Percentiles rank a stretch among this genome's conserved stretches.
phyloP scores from a whole-genome alignment of 495 filamentous ascomycete species.

The Delitschia confertaspora region DNA sequence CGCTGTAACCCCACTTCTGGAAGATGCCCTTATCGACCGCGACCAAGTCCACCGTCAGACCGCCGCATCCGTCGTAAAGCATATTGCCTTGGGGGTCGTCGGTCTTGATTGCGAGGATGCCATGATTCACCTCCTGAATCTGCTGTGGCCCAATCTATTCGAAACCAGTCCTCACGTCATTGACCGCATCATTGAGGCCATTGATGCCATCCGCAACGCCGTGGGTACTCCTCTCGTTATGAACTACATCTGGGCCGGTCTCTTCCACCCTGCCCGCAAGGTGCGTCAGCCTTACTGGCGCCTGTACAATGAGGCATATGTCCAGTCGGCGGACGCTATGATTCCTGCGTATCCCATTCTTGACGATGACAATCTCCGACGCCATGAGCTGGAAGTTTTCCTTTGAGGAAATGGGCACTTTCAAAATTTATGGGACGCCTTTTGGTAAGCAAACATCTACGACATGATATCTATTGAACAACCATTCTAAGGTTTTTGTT shows the following conservation, averaged over 20 bases:
- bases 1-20: conserved; percentile 90
- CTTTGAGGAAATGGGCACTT: too few species aligned
- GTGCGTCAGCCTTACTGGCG: conserved; percentile 90
- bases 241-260: conserved; percentile 95
- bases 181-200: conserved; percentile 91
- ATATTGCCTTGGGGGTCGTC: conserved; percentile 90
- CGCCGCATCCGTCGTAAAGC: conserved; percentile 91
- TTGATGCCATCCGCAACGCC: conserved; percentile 92
- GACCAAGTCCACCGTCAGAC: conserved; percentile 99
- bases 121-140: conserved; percentile 93
- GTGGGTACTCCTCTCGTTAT: conserved; percentile 84
- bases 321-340: conserved; percentile 85
- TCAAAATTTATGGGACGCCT: too few species aligned
- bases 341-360: conserved; percentile 89
- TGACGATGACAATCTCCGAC: conserved; percentile 62
- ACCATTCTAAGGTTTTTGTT: too few species aligned
- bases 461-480: too few species aligned
- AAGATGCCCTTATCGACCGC: conserved; percentile 94
- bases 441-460: too few species aligned
- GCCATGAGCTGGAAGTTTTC: conserved; percentile 75
- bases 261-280: conserved; percentile 95
- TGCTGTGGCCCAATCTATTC: conserved; percentile 95
- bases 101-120: conserved; percentile 98
- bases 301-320: conserved; percentile 95
- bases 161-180: conserved; percentile 98